Conservation (phyloP, 345 rosid species). For the Limnanthes douglasii region DNA sequence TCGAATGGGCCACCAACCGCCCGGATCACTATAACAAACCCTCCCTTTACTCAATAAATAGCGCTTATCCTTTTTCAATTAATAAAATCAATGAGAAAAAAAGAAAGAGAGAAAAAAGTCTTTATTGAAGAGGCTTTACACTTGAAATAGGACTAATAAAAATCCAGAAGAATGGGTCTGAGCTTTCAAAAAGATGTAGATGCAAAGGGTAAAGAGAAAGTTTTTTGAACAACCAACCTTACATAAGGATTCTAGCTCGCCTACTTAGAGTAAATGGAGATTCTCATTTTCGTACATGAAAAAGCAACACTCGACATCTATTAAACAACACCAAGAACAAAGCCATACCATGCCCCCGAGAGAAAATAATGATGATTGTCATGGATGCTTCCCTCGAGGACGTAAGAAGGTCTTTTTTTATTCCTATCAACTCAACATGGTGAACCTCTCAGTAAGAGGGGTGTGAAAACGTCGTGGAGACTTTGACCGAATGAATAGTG, state of each 20-base stretch:
- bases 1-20: conserved; percentile 2
- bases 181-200: neutral
- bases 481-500: neutral
- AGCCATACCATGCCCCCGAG: neutral
- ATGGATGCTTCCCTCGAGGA: neutral
- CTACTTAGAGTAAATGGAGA: neutral
- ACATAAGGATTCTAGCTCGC: neutral
- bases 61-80: too few relatives aligned
- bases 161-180: conserved; percentile 1
- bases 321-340: neutral
- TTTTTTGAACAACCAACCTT: neutral
- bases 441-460: neutral
- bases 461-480: neutral
- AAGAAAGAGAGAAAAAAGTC: too few relatives aligned
- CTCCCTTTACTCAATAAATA: conserved; percentile 1
- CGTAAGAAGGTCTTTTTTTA: neutral
- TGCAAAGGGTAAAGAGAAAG: neutral
- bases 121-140: conserved; percentile 1
- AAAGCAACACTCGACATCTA: neutral
- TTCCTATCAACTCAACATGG: neutral
- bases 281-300: neutral
- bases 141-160: neutral
- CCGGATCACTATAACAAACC: conserved; percentile 1
- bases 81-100: too few relatives aligned
- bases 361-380: neutral